Evolutionary conservation across 2,329 filamentous ascomycete genomes (phyloP).

Genomic region (Penicillium sclerotiorum): DNA sequence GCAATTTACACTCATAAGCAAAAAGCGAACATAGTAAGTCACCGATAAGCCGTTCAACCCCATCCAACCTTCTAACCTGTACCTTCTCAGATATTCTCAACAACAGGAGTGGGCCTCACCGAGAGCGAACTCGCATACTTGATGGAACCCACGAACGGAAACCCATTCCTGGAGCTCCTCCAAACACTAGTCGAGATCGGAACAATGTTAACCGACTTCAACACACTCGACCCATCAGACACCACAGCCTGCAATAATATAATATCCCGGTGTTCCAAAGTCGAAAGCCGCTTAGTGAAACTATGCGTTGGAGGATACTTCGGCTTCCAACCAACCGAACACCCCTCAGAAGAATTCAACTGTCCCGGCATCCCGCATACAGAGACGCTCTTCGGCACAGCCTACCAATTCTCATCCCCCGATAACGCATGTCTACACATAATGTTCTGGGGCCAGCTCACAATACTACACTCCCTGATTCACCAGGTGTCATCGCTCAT

Average conservation of each 20-base stretch:
- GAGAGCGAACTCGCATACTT: background rate
- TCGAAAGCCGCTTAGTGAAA: background rate
- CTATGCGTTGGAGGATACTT: background rate
- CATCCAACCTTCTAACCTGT: background rate
- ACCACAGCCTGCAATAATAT: background rate
- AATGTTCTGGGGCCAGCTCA: background rate
- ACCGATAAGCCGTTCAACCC: too few relatives aligned
- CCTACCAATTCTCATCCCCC: background rate
- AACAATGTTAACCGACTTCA: background rate
- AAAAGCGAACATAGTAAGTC: background rate
- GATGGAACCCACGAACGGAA: background rate
- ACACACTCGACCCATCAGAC: background rate
- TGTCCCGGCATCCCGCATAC: background rate
- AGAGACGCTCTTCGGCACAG: background rate
- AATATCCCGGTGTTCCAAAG: background rate
- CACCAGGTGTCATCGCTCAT: background rate
- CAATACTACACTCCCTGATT: background rate
- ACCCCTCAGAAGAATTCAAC: background rate
- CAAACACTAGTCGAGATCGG: background rate
- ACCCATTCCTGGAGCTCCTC: background rate
- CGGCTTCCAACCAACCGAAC: background rate
- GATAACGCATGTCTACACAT: background rate
- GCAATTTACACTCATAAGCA: background rate
- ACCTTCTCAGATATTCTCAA: background rate
- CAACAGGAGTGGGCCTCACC: background rate